Percentiles rank a stretch among this genome's conserved stretches.
These are phyloP conservation scores for Mortierella claussenii DNA, from an alignment of 192 early-diverging fungal genomes.

Conservation along the genomic window DNA sequence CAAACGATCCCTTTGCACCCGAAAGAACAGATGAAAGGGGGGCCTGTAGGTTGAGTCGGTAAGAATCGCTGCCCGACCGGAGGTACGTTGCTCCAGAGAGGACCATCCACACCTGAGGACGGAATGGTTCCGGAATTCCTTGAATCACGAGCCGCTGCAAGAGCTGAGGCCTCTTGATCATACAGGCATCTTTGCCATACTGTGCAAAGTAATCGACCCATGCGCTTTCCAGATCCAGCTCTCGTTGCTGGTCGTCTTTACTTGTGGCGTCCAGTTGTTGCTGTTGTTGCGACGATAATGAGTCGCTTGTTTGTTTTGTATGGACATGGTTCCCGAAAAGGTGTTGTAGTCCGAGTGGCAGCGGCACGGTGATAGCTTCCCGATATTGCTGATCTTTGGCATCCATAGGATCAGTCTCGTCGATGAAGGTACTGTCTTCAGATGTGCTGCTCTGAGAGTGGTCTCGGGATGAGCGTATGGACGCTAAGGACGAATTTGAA, in stretches of 20 bases:
- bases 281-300: too few species aligned
- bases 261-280: neutral
- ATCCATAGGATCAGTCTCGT: neutral
- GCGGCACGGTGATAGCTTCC: conserved; percentile 3
- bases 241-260: neutral
- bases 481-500: neutral
- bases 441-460: conserved; percentile 10
- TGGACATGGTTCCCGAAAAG: too few species aligned
- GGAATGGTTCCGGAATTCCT: conserved; percentile 28
- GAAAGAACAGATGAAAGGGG: too few species aligned
- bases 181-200: conserved; percentile 34
- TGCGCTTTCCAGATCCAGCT: conserved; percentile 30
- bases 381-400: neutral
- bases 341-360: conserved; percentile 17
- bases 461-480: conserved; percentile 1
- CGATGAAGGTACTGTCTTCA: conserved; percentile 17
- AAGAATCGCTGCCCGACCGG: conserved; percentile 18
- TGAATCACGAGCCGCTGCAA: conserved; percentile 10
- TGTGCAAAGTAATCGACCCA: conserved; percentile 49
- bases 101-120: conserved; percentile 47
- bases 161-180: conserved; percentile 40
- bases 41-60: conserved; percentile 20
- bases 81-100: conserved; percentile 39
- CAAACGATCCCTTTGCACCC: neutral
- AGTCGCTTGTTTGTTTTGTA: neutral